Evolutionary conservation across 2,329 filamentous ascomycete species (phyloP), one percentile per base, ranked within the genome.

Genomic region (Rhinocladiella similis): DNA sequence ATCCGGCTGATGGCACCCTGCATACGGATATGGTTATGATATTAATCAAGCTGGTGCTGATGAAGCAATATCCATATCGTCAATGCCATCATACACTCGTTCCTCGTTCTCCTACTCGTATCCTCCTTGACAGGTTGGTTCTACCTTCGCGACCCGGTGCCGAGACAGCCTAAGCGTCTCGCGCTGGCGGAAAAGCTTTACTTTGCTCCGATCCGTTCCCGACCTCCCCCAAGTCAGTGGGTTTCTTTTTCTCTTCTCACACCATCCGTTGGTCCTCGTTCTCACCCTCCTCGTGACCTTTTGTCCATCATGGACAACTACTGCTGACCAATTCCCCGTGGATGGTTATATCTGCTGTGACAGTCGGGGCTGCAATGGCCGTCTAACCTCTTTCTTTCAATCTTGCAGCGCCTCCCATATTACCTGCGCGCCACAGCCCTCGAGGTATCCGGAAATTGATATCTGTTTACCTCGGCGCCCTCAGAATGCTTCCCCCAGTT

Each of bases 401-500:
- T 3, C 10, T 12, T 9, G 7, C 29, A 33, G 29, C 29, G 29
- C 29, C 29, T 33, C 10, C 10, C 29, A 12, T 12, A 33, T 9
- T 33, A 4, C 13, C 50, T 51, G 43, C 54, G 43, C 18, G 42
- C 36, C 25, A 19, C 48, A 36, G 27, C n/a, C 5, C 25, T n/a
- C 36, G 19, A 39, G 39, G 39, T 33, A 18, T 12, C 13, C 3
- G 47, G 13, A 25, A 45, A 29, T 27, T 20, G 13, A 9, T 35
- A 27, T 27, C 19, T n/a, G 12, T 5, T 39, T 2, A 39, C 10
- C 2, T 19, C 47, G 10, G 27, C 14, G 27, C 50, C 5, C 2
- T 13, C 19, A 49, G 20, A 9, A 79, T 79, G 77, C 66, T 79
- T 51, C 74, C 75, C 57, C 75, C 76, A 5, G 67, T 79, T 18